These are phyloP conservation scores for Arthonia radiata DNA, from an alignment of 495 filamentous ascomycete genomes.

Conservation along the genomic window DNA sequence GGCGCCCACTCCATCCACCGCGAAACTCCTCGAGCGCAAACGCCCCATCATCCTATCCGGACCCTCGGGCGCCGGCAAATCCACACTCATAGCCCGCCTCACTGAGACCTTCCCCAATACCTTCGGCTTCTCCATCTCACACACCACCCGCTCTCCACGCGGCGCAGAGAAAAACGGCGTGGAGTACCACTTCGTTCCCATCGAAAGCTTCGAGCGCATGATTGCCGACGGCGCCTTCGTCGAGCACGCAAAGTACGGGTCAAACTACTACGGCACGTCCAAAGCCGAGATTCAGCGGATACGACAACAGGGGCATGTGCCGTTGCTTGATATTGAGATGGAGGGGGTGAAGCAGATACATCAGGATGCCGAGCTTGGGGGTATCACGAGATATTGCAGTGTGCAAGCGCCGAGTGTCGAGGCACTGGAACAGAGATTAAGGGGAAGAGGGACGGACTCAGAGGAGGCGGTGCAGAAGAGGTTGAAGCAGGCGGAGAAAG, in stretches of 20 bases:
- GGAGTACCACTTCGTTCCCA: slow-evolving; percentile 60
- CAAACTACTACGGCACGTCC: slow-evolving; percentile 71
- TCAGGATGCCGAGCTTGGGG: slow-evolving; percentile 36
- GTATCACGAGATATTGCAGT: slow-evolving; percentile 52
- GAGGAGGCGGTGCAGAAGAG: slow-evolving; percentile 55
- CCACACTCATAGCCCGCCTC: slow-evolving; percentile 56
- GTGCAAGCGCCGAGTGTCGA: slow-evolving; percentile 56
- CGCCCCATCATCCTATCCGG: slow-evolving; percentile 70
- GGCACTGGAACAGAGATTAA: slow-evolving; percentile 47
- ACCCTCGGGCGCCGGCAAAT: slow-evolving; percentile 70
- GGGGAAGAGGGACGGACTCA: slow-evolving; percentile 62
- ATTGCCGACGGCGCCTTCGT: slow-evolving; percentile 24
- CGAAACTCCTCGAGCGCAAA: too few relatives aligned
- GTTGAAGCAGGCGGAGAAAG: slow-evolving; percentile 50
- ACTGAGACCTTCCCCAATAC: slow-evolving; percentile 40
- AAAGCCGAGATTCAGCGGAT: slow-evolving; percentile 52
- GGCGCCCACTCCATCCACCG: too few relatives aligned
- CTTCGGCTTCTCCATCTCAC: slow-evolving; percentile 65
- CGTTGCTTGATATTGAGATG: slow-evolving; percentile 82
- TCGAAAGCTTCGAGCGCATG: slow-evolving; percentile 39
- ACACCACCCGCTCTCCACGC: slow-evolving; percentile 63
- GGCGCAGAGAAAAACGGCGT: slow-evolving; percentile 48
- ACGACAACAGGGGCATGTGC: slow-evolving; percentile 35
- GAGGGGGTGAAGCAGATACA: slow-evolving; percentile 90
- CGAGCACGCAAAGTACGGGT: slow-evolving; percentile 50